Base-by-base conservation (phyloP, 1,139 yeast genomes). In the Pichia sp. region DNA sequence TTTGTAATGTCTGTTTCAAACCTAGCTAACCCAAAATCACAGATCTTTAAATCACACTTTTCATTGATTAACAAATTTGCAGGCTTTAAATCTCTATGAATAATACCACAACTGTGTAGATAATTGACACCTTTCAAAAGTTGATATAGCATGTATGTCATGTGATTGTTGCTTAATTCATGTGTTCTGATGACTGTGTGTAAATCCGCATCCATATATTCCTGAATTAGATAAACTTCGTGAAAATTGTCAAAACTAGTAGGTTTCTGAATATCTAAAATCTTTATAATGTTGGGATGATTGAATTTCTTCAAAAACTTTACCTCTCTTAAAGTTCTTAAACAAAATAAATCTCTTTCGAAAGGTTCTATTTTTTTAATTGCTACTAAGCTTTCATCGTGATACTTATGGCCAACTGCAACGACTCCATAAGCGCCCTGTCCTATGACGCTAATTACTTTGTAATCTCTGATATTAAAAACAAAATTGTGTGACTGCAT, bases 341-440 rank as follows among this genome's bases (percentile, higher is more conserved):
- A 69, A 59, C 97, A 88, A 57, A 88, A 84, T 77, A 92, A 77
- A 44, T 90, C 81, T 55, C 94, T 75, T 58, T 85, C 95, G 63
- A 92, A 92, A 5, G 97, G 97, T 55, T 86, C 87, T 48, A 92
- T 86, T 65, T 88, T 90, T 66, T 92, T 92, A 58, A 92, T 88
- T 38, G 99, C 99, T 29, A 92, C 98, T 47, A 83, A 85, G 45
- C 81, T 79, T 0, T 55, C 51, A 4, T 92, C 75, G 10, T 95
- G 95, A 54, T 75, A 73, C 64, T 88, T 95, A 23, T 81, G 65
- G 0, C 97, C 98, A 29, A 90, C 79, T 55, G 96, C 90, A 29
- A 92, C 98, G 28, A 92, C 79, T 1, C 99, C 98, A 60, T 92
- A 92, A 1, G 98, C 97, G 10, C 99, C 99, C 62, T 90, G 96